Conservation (phyloP, 495 filamentous ascomycete genomes). For the Penicillium malachiteum region DNA sequence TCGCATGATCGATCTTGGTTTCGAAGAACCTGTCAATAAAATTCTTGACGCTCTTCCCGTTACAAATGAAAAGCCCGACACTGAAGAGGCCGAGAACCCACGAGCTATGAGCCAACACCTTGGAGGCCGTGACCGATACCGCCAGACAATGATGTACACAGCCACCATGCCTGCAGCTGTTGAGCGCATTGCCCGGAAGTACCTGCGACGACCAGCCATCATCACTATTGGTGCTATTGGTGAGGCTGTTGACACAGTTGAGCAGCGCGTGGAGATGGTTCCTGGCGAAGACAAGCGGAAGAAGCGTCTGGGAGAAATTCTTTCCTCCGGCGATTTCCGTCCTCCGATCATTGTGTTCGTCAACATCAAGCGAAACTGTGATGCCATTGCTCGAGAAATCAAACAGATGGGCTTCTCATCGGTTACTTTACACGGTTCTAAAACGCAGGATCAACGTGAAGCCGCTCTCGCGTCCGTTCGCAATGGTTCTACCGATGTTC, state of each 20-base stretch:
- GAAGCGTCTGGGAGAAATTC: conserved; percentile 90
- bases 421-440: conserved; percentile 90
- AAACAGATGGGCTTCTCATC: conserved; percentile 90
- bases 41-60: conserved; percentile 98
- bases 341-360: conserved; percentile 98
- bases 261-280: conserved; percentile 94
- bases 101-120: conserved; percentile 79
- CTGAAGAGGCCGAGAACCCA: conserved; percentile 88
- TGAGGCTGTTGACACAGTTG: conserved; percentile 98
- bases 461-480: conserved; percentile 86
- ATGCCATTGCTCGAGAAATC: conserved; percentile 92
- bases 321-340: conserved; percentile 78
- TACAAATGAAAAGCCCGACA: conserved; percentile 92
- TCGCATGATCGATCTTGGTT: conserved; percentile 98
- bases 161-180: conserved; percentile 95
- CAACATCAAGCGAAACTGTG: conserved; percentile 99
- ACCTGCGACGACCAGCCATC: conserved; percentile 88
- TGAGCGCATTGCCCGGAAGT: conserved; percentile 94
- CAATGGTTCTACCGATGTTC: conserved; percentile 72
- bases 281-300: conserved; percentile 94
- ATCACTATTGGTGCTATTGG: conserved; percentile 93
- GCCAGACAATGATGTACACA: conserved; percentile 99
- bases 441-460: conserved; percentile 97
- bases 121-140: conserved; percentile 80
- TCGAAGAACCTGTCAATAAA: conserved; percentile 97